These are phyloP conservation scores for Casaregolazyma suthepensis DNA, from an alignment of 1,139 yeast genomes.

Conservation along the genomic window DNA sequence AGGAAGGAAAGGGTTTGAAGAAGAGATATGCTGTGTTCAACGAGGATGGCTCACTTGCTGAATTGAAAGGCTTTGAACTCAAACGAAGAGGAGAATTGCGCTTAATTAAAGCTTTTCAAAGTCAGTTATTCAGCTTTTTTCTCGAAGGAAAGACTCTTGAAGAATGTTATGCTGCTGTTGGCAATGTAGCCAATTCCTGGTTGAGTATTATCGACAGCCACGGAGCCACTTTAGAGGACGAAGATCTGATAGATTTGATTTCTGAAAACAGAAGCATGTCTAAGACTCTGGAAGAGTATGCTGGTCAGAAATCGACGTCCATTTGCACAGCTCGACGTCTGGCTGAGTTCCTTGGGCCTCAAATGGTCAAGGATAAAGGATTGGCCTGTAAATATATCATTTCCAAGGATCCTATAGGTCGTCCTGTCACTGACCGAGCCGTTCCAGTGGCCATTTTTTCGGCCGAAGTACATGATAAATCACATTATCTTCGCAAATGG, in stretches of 20 bases:
- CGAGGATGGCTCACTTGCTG: constrained; percentile 89
- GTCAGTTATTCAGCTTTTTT: constrained; percentile 87
- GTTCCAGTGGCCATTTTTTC: constrained; percentile 94
- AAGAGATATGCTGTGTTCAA: constrained; percentile 97
- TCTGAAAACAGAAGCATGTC: constrained; percentile 97
- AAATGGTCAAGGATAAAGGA: constrained; percentile 95
- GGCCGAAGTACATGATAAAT: constrained; percentile 58
- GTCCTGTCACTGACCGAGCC: constrained; percentile 95
- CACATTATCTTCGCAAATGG: constrained; percentile 77
- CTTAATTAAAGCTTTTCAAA: constrained; percentile 87
- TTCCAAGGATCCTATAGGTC: constrained; percentile 72
- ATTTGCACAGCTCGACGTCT: constrained; percentile 90
- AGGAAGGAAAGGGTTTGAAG: constrained; percentile 94
- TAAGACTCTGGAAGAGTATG: constrained; percentile 83
- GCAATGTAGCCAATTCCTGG: constrained; percentile 93
- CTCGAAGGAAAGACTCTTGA: constrained; percentile 76
- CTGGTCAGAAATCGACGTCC: constrained; percentile 84
- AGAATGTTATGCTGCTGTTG: constrained; percentile 82
- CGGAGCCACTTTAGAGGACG: constrained; percentile 86
- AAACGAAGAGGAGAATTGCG: constrained; percentile 96
- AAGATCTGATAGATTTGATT: constrained; percentile 88
- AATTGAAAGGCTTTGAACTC: constrained; percentile 92
- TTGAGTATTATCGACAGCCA: constrained; percentile 83
- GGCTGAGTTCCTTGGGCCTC: constrained; percentile 95
- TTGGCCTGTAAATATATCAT: constrained; percentile 93